phyloP scores from a whole-genome alignment of 2,329 filamentous ascomycete genomes.

The Aspergillus flavus region DNA sequence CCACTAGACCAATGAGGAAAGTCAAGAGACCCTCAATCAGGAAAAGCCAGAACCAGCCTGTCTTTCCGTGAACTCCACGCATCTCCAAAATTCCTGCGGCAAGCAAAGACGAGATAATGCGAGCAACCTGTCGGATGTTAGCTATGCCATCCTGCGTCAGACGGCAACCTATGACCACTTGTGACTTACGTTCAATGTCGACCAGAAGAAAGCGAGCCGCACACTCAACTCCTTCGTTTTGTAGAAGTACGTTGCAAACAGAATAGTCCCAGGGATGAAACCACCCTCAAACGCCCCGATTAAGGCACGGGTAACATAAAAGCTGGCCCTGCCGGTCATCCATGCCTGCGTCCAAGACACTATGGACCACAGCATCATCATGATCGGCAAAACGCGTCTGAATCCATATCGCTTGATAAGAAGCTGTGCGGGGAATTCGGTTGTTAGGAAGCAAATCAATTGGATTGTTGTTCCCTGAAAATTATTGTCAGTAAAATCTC shows the following conservation, averaged over 20 bases:
- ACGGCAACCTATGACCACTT: too few species aligned
- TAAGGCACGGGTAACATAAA: slow-evolving; percentile 42
- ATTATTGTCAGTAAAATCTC: neutral
- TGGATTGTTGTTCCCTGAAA: slow-evolving; percentile 28
- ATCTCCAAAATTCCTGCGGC: slow-evolving; percentile 47
- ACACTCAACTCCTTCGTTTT: slow-evolving; percentile 45
- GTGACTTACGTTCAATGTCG: slow-evolving; percentile 34
- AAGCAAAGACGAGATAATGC: slow-evolving; percentile 41
- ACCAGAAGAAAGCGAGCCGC: slow-evolving; percentile 49
- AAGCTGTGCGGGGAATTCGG: slow-evolving; percentile 51
- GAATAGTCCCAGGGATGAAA: slow-evolving; percentile 39
- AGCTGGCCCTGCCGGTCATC: slow-evolving; percentile 35
- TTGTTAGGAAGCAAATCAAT: slow-evolving; percentile 30
- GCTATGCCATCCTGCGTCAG: too few species aligned
- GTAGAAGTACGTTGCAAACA: slow-evolving; percentile 48
- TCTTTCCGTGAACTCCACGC: slow-evolving; percentile 43
- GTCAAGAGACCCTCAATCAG: slow-evolving; percentile 50
- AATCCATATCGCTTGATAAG: slow-evolving; percentile 51
- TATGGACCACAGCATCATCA: slow-evolving; percentile 51
- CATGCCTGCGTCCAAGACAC: slow-evolving; percentile 41
- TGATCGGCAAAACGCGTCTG: slow-evolving; percentile 48
- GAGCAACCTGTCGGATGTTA: slow-evolving; percentile 22
- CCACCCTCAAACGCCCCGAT: slow-evolving; percentile 46
- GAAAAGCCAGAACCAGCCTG: slow-evolving; percentile 48
- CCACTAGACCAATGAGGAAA: slow-evolving; percentile 42